Evolutionary conservation across 2,329 filamentous ascomycete species (phyloP).

Genomic region (Xylaria sp.): DNA sequence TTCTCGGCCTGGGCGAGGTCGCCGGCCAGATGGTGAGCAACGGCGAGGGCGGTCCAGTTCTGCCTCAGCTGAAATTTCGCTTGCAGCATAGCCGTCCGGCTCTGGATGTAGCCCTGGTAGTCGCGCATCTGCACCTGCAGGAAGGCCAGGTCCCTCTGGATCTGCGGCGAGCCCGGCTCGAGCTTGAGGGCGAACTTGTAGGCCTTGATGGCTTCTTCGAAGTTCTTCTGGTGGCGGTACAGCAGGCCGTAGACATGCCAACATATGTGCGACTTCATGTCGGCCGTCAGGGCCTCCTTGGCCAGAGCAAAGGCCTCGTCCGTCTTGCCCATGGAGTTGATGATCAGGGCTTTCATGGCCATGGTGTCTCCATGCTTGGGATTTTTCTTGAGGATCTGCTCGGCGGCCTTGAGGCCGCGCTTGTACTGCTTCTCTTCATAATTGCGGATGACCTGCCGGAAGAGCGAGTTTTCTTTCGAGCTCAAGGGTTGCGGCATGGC

Average conservation of each 20-base stretch:
- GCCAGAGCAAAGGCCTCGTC: constrained; percentile 94
- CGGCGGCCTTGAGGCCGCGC: constrained; percentile 89
- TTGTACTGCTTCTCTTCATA: constrained; percentile 99
- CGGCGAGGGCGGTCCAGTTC: constrained; percentile 97
- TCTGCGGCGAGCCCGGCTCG: constrained; percentile 94
- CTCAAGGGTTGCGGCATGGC: constrained; percentile 77
- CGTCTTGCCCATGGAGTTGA: constrained; percentile 90
- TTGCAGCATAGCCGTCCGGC: constrained; percentile 87
- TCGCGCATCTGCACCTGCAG: constrained; percentile 97
- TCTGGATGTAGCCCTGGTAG: constrained; percentile 92
- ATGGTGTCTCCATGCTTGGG: constrained; percentile 97
- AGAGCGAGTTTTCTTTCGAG: constrained; percentile 93
- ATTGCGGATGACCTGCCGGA: constrained; percentile 91
- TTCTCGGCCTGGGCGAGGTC: constrained; percentile 88
- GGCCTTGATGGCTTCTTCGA: constrained; percentile 98
- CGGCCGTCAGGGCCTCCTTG: constrained; percentile 90
- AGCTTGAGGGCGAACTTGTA: constrained; percentile 95
- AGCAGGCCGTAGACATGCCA: constrained; percentile 99
- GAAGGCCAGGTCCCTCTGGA: constrained; percentile 91
- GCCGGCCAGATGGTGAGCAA: constrained; percentile 91
- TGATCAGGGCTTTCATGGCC: constrained; percentile 98
- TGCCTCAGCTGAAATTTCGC: constrained; percentile 83
- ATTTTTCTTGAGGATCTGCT: constrained; percentile 94
- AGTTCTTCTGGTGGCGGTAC: constrained; percentile 95
- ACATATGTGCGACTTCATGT: constrained; percentile 99